Percentiles rank a stretch among this genome's conserved stretches.
These are phyloP conservation scores for Termitomyces sp. DNA, from an alignment of 768 basidiomycete genomes.

Conservation along the genomic window DNA sequence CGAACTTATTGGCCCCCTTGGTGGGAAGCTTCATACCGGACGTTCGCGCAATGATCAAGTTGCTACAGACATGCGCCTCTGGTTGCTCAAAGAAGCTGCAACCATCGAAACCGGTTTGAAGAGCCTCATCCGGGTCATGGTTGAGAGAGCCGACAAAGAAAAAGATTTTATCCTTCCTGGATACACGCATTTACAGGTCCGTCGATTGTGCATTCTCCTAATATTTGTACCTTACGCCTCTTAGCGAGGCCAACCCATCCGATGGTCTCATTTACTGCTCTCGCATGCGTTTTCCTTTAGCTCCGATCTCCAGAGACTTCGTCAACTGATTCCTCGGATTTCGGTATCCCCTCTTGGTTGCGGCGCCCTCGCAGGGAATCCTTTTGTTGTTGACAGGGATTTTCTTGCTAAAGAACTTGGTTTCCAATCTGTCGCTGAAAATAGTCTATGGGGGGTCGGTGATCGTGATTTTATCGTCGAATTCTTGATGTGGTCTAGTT, in stretches of 20 bases:
- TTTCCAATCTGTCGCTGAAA: slow-evolving; percentile 85
- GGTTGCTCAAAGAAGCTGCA: slow-evolving; percentile 79
- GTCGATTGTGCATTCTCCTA: not conserved
- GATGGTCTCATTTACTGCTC: slow-evolving; percentile 96
- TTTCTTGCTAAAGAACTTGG: slow-evolving; percentile 89
- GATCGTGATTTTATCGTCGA: slow-evolving; percentile 98
- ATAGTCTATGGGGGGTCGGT: slow-evolving; percentile 94
- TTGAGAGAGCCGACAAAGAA: slow-evolving; percentile 91
- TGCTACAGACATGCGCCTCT: slow-evolving; percentile 96
- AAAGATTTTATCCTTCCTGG: slow-evolving; percentile 89
- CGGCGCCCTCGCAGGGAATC: slow-evolving; percentile 95
- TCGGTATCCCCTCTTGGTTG: slow-evolving; percentile 92
- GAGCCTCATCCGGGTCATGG: slow-evolving; percentile 81
- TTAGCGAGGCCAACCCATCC: slow-evolving; percentile 95
- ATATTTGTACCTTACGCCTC: not conserved
- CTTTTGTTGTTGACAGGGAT: slow-evolving; percentile 90
- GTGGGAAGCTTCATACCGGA: slow-evolving; percentile 96
- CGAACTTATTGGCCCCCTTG: slow-evolving; percentile 88
- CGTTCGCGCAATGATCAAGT: slow-evolving; percentile 98
- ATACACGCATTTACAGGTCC: slow-evolving; percentile 95
- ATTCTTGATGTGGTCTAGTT: slow-evolving; percentile 93
- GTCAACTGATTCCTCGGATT: slow-evolving; percentile 81
- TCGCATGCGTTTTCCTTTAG: slow-evolving; percentile 93
- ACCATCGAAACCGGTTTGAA: slow-evolving; percentile 66
- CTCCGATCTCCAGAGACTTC: slow-evolving; percentile 82